These are phyloP conservation scores for Diaporthe helianthi DNA, from an alignment of 2,329 filamentous ascomycete species.

Conservation along the genomic window DNA sequence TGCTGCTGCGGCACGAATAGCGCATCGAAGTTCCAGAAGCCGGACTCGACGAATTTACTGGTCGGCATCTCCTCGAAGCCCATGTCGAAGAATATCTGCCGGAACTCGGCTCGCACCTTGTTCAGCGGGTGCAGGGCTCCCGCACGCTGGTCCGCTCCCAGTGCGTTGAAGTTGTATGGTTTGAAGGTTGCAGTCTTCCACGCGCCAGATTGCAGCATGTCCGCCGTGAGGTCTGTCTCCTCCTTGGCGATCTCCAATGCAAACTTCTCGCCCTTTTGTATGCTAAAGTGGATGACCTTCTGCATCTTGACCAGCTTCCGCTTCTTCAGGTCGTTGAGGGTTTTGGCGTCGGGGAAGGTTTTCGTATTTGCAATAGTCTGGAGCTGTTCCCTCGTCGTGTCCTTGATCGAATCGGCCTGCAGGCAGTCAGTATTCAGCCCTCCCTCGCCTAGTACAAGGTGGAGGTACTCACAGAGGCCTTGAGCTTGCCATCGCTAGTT, in stretches of 20 bases:
- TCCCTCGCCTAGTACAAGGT: too few species aligned
- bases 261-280: conserved; percentile 87
- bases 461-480: conserved; percentile 46
- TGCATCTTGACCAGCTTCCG: conserved; percentile 85
- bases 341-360: conserved; percentile 75
- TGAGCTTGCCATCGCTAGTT: conserved; percentile 62
- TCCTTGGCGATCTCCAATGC: conserved; percentile 88
- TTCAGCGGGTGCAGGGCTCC: conserved; percentile 76
- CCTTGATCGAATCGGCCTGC: conserved; percentile 75
- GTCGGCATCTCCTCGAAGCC: conserved; percentile 99
- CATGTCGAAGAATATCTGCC: conserved; percentile 99
- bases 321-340: conserved; percentile 84
- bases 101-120: conserved; percentile 95
- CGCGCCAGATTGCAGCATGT: conserved; percentile 85
- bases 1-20: conserved; percentile 98
- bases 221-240: conserved; percentile 91
- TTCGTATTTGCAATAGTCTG: conserved; percentile 73
- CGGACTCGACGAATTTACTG: conserved; percentile 90
- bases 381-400: conserved; percentile 79
- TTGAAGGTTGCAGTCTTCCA: conserved; percentile 96
- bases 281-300: conserved; percentile 85
- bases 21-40: conserved; percentile 99
- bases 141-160: conserved; percentile 67
- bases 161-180: conserved; percentile 63
- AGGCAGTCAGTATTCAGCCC: conserved; percentile 24